These are phyloP conservation scores for Thelephora terrestris DNA, from an alignment of 1,284 basidiomycete genomes.

Conservation along the genomic window DNA sequence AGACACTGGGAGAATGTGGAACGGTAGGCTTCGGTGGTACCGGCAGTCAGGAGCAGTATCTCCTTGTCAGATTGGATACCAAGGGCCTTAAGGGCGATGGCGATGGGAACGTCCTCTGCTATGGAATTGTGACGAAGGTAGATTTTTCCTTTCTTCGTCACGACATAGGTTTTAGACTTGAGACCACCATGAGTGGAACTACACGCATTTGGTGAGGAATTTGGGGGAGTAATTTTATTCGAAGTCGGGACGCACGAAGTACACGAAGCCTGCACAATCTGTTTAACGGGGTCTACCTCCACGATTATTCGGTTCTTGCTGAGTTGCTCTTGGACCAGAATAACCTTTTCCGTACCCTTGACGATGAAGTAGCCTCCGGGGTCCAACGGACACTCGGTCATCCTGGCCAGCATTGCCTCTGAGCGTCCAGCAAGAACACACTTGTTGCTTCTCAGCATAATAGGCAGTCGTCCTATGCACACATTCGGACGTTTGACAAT, in stretches of 20 bases:
- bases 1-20: conserved; percentile 85
- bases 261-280: conserved; percentile 91
- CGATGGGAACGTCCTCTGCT: conserved; percentile 95
- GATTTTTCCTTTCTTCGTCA: conserved; percentile 88
- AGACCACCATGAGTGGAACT: conserved; percentile 95
- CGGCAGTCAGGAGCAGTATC: conserved; percentile 91
- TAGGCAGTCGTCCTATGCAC: conserved; percentile 87
- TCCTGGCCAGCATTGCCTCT: conserved; percentile 77
- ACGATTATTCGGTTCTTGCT: conserved; percentile 99
- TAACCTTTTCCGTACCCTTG: conserved; percentile 99
- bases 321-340: conserved; percentile 97
- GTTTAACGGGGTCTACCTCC: conserved; percentile 87
- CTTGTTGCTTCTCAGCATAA: conserved; percentile 96
- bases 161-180: conserved; percentile 98
- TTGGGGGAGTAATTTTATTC: conserved; percentile 1
- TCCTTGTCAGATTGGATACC: conserved; percentile 98
- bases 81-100: conserved; percentile 91
- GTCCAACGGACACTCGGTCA: conserved; percentile 97
- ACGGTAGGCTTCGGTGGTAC: conserved; percentile 86
- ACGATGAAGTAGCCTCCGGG: conserved; percentile 99
- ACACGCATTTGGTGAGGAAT: not conserved
- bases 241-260: conserved; percentile 64
- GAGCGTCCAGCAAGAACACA: conserved; percentile 77
- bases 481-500: conserved; percentile 81
- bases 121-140: conserved; percentile 99